Conservation (phyloP, 2,329 filamentous ascomycete genomes). For the Fusarium dimerum region DNA sequence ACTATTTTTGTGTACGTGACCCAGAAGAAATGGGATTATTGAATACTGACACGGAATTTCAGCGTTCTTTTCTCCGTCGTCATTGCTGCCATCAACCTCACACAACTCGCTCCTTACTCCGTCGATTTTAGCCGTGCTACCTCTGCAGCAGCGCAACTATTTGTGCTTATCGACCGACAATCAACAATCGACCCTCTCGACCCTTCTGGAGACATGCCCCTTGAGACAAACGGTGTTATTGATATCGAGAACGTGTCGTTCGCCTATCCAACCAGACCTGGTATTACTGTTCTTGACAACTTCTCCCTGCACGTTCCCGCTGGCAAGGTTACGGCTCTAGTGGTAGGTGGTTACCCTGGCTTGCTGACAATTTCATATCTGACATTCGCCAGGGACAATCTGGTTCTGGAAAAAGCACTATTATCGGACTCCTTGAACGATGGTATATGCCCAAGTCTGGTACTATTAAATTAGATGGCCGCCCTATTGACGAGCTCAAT, state of each 20-base stretch:
- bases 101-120: slow-evolving; percentile 38
- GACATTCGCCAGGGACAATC: slow-evolving; percentile 32
- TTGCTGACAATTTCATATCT: not conserved
- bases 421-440: slow-evolving; percentile 41
- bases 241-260: slow-evolving; percentile 44
- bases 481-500: slow-evolving; percentile 36
- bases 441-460: slow-evolving; percentile 40
- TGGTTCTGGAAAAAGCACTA: slow-evolving; percentile 42
- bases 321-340: slow-evolving; percentile 46
- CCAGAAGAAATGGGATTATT: not conserved
- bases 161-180: slow-evolving; percentile 39
- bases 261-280: slow-evolving; percentile 46
- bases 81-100: slow-evolving; percentile 39
- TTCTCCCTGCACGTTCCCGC: slow-evolving; percentile 46
- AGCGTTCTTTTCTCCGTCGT: slow-evolving; percentile 42
- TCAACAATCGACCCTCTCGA: slow-evolving; percentile 41
- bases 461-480: slow-evolving; percentile 39
- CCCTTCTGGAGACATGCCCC: slow-evolving; percentile 31
- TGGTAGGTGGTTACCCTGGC: slow-evolving; percentile 38
- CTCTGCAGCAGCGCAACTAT: slow-evolving; percentile 37
- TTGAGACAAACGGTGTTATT: slow-evolving; percentile 34
- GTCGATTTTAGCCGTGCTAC: slow-evolving; percentile 42
- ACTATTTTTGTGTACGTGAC: slow-evolving; percentile 39
- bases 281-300: slow-evolving; percentile 42
- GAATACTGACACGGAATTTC: not conserved